phyloP scores from a whole-genome alignment of 345 rosid species.

The Microcos paniculata region DNA sequence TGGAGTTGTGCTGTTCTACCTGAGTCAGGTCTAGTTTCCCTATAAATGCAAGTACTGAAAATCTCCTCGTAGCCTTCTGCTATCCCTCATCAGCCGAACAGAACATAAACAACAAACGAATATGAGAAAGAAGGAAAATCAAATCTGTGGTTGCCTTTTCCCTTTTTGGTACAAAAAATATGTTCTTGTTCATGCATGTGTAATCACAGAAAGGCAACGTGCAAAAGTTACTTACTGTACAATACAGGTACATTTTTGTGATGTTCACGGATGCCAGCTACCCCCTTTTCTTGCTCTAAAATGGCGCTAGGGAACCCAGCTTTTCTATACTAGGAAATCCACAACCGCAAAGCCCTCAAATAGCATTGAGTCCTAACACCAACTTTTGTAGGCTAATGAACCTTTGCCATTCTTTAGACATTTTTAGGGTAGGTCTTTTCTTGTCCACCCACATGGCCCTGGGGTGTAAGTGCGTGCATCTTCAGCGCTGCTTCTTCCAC shows the following conservation, averaged over 20 bases:
- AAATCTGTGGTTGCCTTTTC: neutral
- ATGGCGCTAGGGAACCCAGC: conserved; percentile 5
- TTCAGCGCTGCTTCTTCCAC: neutral
- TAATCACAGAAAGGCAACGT: conserved; percentile 23
- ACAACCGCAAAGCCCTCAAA: conserved; percentile 9
- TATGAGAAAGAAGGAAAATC: neutral
- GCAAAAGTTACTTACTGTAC: conserved; percentile 17
- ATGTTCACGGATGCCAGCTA: conserved; percentile 10
- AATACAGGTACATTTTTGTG: neutral
- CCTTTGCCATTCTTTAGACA: conserved; percentile 18
- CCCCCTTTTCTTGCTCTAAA: conserved; percentile 7
- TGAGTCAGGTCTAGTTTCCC: conserved; percentile 14
- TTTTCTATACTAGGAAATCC: conserved; percentile 34
- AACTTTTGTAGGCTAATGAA: conserved; percentile 18
- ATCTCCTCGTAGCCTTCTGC: neutral
- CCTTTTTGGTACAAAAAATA: neutral
- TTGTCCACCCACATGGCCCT: conserved; percentile 34
- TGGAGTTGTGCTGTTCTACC: neutral
- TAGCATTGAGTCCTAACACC: conserved; percentile 13
- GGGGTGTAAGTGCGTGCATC: neutral
- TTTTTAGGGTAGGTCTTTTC: conserved; percentile 30
- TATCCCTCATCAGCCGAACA: neutral
- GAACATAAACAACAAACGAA: neutral
- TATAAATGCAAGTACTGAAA: neutral
- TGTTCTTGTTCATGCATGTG: conserved; percentile 19